phyloP scores from a whole-genome alignment of 768 basidiomycete species.

The Mycena metata region DNA sequence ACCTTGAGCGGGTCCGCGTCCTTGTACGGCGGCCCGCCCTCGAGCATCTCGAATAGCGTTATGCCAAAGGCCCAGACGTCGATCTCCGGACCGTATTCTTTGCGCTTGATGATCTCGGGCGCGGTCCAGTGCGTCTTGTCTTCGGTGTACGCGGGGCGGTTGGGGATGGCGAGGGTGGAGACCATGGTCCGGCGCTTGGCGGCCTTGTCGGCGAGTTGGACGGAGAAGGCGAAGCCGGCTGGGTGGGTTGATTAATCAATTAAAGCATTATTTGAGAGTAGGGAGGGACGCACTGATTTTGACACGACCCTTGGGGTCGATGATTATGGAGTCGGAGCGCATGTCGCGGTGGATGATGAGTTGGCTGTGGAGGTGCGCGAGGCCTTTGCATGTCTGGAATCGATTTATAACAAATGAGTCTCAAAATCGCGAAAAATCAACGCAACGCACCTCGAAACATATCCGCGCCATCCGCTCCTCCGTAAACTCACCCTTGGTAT shows the following conservation, averaged over 20 bases:
- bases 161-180: conserved; percentile 60
- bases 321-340: conserved; percentile 80
- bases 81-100: conserved; percentile 83
- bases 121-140: conserved; percentile 77
- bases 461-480: conserved; percentile 81
- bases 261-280: neutral
- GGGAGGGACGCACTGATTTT: conserved; percentile 74
- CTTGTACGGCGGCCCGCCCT: conserved; percentile 80
- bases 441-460: conserved; percentile 68
- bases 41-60: conserved; percentile 86
- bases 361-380: conserved; percentile 79
- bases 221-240: conserved; percentile 84
- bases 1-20: conserved; percentile 77
- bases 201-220: conserved; percentile 78
- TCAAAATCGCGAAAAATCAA: neutral
- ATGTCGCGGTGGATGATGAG: conserved; percentile 83
- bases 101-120: conserved; percentile 80
- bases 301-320: conserved; percentile 78
- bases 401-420: neutral
- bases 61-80: conserved; percentile 84
- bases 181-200: conserved; percentile 85
- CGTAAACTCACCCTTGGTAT: conserved; percentile 67
- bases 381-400: conserved; percentile 76
- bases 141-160: conserved; percentile 26
- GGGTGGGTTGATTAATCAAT: conserved; percentile 1